Conservation (phyloP, 1,139 yeast genomes). For the Saccharomycopsis hybrid region DNA sequence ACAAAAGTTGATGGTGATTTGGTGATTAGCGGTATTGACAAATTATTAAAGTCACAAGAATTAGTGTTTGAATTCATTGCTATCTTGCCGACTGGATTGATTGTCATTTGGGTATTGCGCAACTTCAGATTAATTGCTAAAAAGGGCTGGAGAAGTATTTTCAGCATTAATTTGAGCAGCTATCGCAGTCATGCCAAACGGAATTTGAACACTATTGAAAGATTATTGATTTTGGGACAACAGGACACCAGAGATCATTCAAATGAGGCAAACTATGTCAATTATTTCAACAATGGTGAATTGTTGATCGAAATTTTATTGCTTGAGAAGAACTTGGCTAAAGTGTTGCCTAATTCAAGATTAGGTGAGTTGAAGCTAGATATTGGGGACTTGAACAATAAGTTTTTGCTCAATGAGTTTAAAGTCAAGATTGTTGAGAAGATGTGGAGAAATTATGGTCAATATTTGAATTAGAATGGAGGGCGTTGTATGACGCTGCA, state of each 20-base stretch:
- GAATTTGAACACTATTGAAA: constrained; percentile 53
- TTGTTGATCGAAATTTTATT: constrained; percentile 52
- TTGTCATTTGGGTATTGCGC: constrained; percentile 41
- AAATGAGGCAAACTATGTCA: constrained; percentile 20
- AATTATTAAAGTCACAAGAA: constrained; percentile 82
- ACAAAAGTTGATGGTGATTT: constrained; percentile 92
- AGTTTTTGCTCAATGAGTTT: constrained; percentile 28
- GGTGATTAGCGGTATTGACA: constrained; percentile 87
- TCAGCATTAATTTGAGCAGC: constrained; percentile 25
- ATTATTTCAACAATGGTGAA: constrained; percentile 37
- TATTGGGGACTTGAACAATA: constrained; percentile 44
- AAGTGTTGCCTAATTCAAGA: constrained; percentile 42
- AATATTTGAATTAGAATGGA: constrained; percentile 30
- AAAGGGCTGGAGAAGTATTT: constrained; percentile 36
- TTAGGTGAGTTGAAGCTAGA: constrained; percentile 49
- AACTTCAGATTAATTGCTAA: constrained; percentile 26
- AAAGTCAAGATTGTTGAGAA: constrained; percentile 43
- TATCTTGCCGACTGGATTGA: constrained; percentile 68
- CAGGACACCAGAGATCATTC: constrained; percentile 33
- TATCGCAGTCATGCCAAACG: constrained; percentile 36
- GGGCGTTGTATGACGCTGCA: constrained; percentile 22
- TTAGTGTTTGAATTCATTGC: constrained; percentile 88
- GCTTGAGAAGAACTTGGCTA: constrained; percentile 42
- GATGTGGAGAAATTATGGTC: constrained; percentile 50
- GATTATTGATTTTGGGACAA: constrained; percentile 35